A percentile compares a stretch with the other conserved stretches of the same genome.
Evolutionary conservation across 805 yeast genomes (phyloP).

Genomic region (Teunomyces tritomae): DNA sequence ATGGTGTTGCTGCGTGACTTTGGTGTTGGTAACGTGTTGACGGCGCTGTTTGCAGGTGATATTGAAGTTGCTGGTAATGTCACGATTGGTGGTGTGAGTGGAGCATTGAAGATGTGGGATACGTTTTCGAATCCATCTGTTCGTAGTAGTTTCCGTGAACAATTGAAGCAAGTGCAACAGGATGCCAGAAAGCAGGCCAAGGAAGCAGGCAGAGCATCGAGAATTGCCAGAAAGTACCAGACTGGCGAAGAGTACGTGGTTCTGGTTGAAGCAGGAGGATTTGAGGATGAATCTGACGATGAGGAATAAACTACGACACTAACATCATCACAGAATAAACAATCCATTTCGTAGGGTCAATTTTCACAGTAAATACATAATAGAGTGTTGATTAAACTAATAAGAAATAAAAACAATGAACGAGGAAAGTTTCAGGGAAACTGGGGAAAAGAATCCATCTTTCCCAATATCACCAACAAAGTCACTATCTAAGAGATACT

Average conservation of each 20-base stretch:
- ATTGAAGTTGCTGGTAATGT: conserved; percentile 80
- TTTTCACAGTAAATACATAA: conserved; percentile 9
- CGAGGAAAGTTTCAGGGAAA: too few relatives aligned
- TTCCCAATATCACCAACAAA: too few relatives aligned
- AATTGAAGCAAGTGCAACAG: conserved; percentile 52
- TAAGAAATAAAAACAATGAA: too few relatives aligned
- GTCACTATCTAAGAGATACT: not conserved
- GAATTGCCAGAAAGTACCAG: conserved; percentile 73
- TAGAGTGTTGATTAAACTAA: not conserved
- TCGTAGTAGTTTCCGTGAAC: conserved; percentile 62
- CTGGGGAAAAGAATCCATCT: too few relatives aligned
- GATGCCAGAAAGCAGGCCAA: conserved; percentile 58
- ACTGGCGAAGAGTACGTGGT: conserved; percentile 52
- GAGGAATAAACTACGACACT: conserved; percentile 31
- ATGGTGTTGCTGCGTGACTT: conserved; percentile 90
- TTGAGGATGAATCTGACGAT: conserved; percentile 55
- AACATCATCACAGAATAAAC: not conserved
- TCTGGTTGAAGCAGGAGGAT: conserved; percentile 60
- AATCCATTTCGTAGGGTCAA: too few relatives aligned
- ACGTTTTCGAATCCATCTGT: conserved; percentile 78
- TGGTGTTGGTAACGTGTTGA: conserved; percentile 89
- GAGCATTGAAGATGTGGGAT: conserved; percentile 91
- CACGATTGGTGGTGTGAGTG: conserved; percentile 82
- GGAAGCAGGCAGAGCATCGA: conserved; percentile 57
- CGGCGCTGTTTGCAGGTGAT: conserved; percentile 82